These are phyloP conservation scores for Anethum foeniculum DNA, from an alignment of 140 eudicot species.

Conservation along the genomic window DNA sequence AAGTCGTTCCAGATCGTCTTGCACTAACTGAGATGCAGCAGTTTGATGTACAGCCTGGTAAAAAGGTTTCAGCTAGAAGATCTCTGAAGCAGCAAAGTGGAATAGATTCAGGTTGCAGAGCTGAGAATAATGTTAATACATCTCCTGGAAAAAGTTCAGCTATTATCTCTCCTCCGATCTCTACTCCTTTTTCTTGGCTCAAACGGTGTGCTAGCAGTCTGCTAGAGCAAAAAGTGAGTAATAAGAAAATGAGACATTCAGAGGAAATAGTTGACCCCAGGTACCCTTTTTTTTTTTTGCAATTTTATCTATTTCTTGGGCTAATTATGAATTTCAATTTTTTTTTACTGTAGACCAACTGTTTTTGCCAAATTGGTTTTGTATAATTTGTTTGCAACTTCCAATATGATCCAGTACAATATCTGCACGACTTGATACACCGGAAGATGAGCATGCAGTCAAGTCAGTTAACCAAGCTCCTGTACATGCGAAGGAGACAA, in stretches of 20 bases:
- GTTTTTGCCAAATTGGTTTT: not conserved
- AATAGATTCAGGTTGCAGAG: conserved; percentile 17
- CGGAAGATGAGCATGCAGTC: conserved; percentile 26
- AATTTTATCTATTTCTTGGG: not conserved
- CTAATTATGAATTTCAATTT: not conserved
- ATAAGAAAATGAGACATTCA: conserved; percentile 44
- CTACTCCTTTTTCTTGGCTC: conserved; percentile 71
- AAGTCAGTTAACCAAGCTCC: conserved; percentile 14
- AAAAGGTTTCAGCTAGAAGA: conserved; percentile 24
- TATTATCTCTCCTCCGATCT: conserved; percentile 43
- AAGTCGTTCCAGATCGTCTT: conserved; percentile 45
- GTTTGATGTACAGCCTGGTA: conserved; percentile 23
- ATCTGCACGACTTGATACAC: conserved; percentile 17
- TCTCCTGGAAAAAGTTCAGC: conserved; percentile 27
- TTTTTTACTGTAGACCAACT: not conserved
- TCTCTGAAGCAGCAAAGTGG: conserved; percentile 23
- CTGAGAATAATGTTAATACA: conserved; percentile 18
- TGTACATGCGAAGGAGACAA: conserved; percentile 48
- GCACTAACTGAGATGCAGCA: conserved; percentile 33
- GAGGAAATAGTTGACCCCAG: conserved; percentile 21
- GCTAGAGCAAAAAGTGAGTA: conserved; percentile 56
- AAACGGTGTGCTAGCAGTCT: conserved; percentile 79
- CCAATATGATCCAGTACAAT: conserved; percentile 29
- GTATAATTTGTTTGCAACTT: not conserved
- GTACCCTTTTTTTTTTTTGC: conserved; percentile 14